Evolutionary conservation across 306 rosid species (phyloP).

Genomic region (barrel medic (Medicago truncatula)): MtrunA17r5.0-ANR NC_053044.1:53535501-53536000

Average conservation of each 20-base stretch:
- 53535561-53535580: conserved; percentile 14
- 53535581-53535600: conserved; percentile 12
- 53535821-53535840: conserved; percentile 84
- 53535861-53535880: conserved; percentile 98
- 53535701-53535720: conserved; percentile 14
- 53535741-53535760: neutral
- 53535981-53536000: too few species aligned
- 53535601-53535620: neutral
- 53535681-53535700: conserved; percentile 26
- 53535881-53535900: conserved; percentile 67
- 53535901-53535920: conserved; percentile 44
- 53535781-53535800: conserved; percentile 78
- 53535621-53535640: neutral
- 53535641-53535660: conserved; percentile 16
- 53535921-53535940: conserved; percentile 38
- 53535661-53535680: conserved; percentile 34
- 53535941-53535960: conserved; percentile 31
- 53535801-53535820: conserved; percentile 81
- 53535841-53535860: conserved; percentile 88
- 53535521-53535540: conserved; percentile 13
- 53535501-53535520: conserved; percentile 3
- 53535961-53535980: neutral
- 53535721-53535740: neutral
- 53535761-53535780: conserved; percentile 33
- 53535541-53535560: conserved; percentile 23